Percentiles rank a stretch among this genome's conserved stretches.
Evolutionary conservation across 352 stramenopile species (phyloP).

Genomic region (Vaucheria bursata): DNA sequence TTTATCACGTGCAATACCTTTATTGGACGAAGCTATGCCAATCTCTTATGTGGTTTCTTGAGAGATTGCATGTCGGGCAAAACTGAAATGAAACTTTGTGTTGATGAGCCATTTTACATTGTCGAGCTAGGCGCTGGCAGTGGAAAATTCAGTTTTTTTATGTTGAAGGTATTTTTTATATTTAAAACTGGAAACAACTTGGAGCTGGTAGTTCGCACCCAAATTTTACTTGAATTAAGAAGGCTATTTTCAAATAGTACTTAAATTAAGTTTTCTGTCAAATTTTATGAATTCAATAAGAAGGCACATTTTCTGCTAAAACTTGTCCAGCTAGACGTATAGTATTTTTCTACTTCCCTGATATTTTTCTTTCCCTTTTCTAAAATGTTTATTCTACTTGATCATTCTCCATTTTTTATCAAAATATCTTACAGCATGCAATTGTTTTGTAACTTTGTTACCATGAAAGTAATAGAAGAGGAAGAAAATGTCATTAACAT

Average conservation of each 20-base stretch:
- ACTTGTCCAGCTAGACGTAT: too few species aligned
- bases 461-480: too few species aligned
- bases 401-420: too few species aligned
- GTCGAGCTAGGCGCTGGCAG: constrained; percentile 80
- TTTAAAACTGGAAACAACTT: neutral
- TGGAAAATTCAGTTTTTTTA: constrained; percentile 88
- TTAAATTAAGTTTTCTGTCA: neutral
- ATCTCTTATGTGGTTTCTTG: constrained; percentile 55
- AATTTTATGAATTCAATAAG: too few species aligned
- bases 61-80: constrained; percentile 48
- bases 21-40: constrained; percentile 77
- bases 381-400: too few species aligned
- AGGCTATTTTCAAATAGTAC: neutral
- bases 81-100: constrained; percentile 56
- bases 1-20: constrained; percentile 92
- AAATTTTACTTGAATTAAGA: neutral
- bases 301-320: too few species aligned
- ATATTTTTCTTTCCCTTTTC: too few species aligned
- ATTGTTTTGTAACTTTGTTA: too few species aligned
- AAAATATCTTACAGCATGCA: too few species aligned
- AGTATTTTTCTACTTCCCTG: too few species aligned
- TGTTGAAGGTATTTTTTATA: constrained; percentile 60
- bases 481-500: too few species aligned
- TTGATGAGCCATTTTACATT: constrained; percentile 77
- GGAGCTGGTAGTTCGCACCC: too few species aligned